These are phyloP conservation scores for Collybiopsis luxurians DNA, from an alignment of 768 basidiomycete genomes.

Conservation along the genomic window DNA sequence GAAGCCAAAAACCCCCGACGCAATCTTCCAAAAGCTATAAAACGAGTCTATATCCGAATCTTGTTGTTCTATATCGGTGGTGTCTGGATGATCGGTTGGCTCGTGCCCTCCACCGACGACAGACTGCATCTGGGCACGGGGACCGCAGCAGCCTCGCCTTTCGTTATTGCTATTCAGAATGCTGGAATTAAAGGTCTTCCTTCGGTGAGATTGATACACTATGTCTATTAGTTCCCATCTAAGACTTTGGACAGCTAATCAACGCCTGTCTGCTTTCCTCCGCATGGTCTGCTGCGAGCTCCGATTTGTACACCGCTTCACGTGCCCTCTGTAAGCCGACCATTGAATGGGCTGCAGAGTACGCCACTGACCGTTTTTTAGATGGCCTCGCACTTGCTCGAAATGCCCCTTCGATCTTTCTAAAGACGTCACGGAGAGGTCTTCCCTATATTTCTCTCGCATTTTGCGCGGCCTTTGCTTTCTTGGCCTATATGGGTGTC, in stretches of 20 bases:
- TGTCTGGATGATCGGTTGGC: conserved; percentile 75
- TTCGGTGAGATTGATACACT: conserved; percentile 43
- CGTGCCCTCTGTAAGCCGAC: conserved; percentile 70
- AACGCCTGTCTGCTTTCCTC: conserved; percentile 84
- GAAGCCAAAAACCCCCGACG: conserved; percentile 83
- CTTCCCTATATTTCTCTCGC: conserved; percentile 73
- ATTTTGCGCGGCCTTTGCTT: conserved; percentile 64
- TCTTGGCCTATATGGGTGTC: conserved; percentile 83
- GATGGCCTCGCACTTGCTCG: conserved; percentile 79
- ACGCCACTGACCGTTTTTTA: no score
- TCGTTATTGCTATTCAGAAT: conserved; percentile 84
- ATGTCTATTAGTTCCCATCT: background rate
- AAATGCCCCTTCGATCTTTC: conserved; percentile 82
- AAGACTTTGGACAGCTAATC: conserved; percentile 50
- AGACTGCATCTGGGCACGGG: conserved; percentile 50
- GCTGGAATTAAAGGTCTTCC: conserved; percentile 89
- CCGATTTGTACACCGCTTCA: conserved; percentile 90
- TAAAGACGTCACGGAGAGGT: conserved; percentile 64
- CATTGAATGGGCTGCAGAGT: background rate
- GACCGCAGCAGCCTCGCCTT: conserved; percentile 77
- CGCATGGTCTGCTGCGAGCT: conserved; percentile 90
- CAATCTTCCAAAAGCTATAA: conserved; percentile 62
- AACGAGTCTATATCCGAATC: conserved; percentile 76
- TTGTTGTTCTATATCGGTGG: conserved; percentile 74
- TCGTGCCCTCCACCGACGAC: conserved; percentile 70